Evolutionary conservation across 495 filamentous ascomycete species (phyloP).

Genomic region (Aspergillus cristatus): DNA sequence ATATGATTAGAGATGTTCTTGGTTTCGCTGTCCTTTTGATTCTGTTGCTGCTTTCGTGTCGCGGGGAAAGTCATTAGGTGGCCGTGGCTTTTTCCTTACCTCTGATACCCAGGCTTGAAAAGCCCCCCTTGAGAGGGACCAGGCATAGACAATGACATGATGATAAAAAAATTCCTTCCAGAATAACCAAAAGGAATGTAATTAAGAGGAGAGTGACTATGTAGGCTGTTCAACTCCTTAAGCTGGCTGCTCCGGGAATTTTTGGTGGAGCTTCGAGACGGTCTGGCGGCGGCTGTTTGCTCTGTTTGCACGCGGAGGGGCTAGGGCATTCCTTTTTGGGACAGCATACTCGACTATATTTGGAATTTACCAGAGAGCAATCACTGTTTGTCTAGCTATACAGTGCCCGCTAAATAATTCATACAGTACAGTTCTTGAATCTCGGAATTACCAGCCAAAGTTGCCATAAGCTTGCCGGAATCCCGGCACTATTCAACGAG

Average conservation of each 20-base stretch:
- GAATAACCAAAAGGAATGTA: slow-evolving; percentile 18
- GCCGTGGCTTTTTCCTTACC: slow-evolving; percentile 44
- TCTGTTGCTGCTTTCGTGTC: neutral
- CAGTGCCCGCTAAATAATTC: neutral
- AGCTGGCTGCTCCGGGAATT: slow-evolving; percentile 31
- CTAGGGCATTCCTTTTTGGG: slow-evolving; percentile 10
- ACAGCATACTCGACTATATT: slow-evolving; percentile 1
- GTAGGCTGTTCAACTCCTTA: slow-evolving; percentile 9
- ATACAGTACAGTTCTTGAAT: slow-evolving; percentile 2
- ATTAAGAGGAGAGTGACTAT: too few relatives aligned
- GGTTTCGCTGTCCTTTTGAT: slow-evolving; percentile 1
- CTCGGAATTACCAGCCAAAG: slow-evolving; percentile 4
- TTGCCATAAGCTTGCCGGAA: slow-evolving; percentile 20
- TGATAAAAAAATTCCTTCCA: slow-evolving; percentile 37
- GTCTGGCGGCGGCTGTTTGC: slow-evolving; percentile 30
- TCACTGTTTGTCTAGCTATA: neutral
- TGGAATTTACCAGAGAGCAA: slow-evolving; percentile 1
- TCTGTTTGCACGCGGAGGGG: slow-evolving; percentile 37
- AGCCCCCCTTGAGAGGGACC: slow-evolving; percentile 84
- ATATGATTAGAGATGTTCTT: slow-evolving; percentile 4
- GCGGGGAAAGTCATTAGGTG: too few relatives aligned
- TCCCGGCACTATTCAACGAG: slow-evolving; percentile 19
- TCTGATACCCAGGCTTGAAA: slow-evolving; percentile 96
- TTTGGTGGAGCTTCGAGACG: slow-evolving; percentile 34
- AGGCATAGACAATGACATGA: slow-evolving; percentile 96